These are phyloP conservation scores for Tetraselmis chui DNA, from an alignment of 139 green algal species.

Conservation along the genomic window DNA sequence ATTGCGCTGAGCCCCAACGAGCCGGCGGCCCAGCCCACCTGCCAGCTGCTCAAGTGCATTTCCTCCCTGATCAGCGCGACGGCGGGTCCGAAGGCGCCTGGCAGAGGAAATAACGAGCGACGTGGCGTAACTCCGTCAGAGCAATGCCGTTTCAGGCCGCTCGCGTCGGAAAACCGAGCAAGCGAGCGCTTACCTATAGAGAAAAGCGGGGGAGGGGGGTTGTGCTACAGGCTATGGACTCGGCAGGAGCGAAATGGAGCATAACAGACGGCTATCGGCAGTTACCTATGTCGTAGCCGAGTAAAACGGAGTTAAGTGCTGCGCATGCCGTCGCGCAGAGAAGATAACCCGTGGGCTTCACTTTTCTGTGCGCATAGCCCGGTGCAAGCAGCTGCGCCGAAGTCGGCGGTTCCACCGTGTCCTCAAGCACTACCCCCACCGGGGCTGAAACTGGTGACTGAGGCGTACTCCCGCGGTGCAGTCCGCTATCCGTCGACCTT, in stretches of 20 bases:
- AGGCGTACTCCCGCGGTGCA: neutral
- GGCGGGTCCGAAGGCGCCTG: neutral
- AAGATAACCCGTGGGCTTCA: neutral
- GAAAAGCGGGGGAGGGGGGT: too few relatives aligned
- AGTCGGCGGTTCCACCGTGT: neutral
- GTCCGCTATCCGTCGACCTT: neutral
- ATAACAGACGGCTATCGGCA: too few relatives aligned
- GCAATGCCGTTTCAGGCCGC: too few relatives aligned
- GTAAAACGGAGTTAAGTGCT: neutral
- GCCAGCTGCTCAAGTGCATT: neutral
- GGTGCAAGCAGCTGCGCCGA: neutral
- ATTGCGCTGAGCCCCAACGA: neutral
- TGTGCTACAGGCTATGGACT: too few relatives aligned
- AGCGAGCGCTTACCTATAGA: too few relatives aligned
- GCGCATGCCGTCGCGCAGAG: neutral
- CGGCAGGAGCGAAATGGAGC: too few relatives aligned
- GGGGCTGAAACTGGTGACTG: neutral
- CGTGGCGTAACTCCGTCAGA: too few relatives aligned
- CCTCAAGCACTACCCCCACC: neutral
- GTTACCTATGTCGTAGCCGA: neutral
- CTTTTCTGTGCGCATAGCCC: neutral
- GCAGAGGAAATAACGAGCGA: too few relatives aligned
- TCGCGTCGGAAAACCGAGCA: too few relatives aligned
- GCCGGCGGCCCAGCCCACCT: neutral
- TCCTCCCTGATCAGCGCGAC: neutral